Evolutionary conservation across 2,329 filamentous ascomycete species (phyloP), one percentile per base, ranked within the genome.

Genomic region (Xylaria sp.): DNA sequence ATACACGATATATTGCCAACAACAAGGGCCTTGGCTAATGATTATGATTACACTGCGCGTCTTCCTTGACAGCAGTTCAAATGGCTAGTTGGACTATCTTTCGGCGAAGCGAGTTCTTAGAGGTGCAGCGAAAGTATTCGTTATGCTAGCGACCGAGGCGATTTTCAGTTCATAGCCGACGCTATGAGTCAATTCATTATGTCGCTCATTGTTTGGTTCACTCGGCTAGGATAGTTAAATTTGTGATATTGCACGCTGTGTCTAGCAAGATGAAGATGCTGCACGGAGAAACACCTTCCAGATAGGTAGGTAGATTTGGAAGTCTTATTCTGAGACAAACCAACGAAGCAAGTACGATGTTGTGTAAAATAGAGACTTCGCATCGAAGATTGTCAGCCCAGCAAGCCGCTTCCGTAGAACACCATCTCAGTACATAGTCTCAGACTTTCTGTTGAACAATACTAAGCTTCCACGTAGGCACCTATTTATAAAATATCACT

Each of bases 291-390:
- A 51, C 21, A 10, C 11, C 38, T 41, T 25, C 29, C 17, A 29
- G 35, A 19, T 13, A 49, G 29, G 31, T 21, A 21, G 5, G 52
- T 21, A 51, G 10, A 13, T n/a, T 37, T 49, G 54, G 58, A 60
- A 54, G 62, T 60, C 49, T 66, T 58, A 53, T 15, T 52, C 37
- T 44, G 31, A 60, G 11, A 55, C 52, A 52, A n/a, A 15, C 47
- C 23, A 10, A 49, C 21, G 55, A 41, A 49, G 64, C 54, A 62
- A 51, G 58, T 49, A 54, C 61, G 54, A 52, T 48, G 31, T 29
- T 13, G 25, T 13, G 33, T 19, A 41, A 17, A 25, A 25, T 15
- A 29, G 23, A 21, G 4, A 15, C 3, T 41, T 19, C 56, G 11
- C 17, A 21, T 21, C 23, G 17, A 51, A 27, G 40, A 40, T 27